Percentiles rank a stretch among this genome's conserved stretches.
Conservation (phyloP, 257 asterid species). For the Mitragyna speciosa region DNA sequence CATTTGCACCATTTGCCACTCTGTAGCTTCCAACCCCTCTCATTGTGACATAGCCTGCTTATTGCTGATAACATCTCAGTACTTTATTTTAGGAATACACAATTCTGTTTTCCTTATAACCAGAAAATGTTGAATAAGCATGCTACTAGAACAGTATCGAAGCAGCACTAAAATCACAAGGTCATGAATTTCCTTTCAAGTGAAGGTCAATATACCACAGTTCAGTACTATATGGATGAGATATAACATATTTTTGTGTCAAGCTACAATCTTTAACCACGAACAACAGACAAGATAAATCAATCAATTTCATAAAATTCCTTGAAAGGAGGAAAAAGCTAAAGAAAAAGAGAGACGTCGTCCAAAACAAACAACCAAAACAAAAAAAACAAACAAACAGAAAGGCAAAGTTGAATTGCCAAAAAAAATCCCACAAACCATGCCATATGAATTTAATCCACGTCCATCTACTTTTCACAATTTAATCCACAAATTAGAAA, state of each 20-base stretch:
- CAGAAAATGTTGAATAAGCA: not conserved
- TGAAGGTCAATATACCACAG: not conserved
- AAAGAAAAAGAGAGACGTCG: not conserved
- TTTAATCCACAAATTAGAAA: not conserved
- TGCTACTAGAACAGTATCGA: not conserved
- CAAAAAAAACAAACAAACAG: not conserved
- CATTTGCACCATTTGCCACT: conserved; percentile 32
- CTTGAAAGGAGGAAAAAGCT: not conserved
- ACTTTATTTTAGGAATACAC: not conserved
- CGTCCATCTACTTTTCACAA: not conserved
- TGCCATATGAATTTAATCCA: not conserved
- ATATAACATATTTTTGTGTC: not conserved
- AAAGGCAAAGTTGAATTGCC: not conserved
- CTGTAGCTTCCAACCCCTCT: conserved; percentile 40
- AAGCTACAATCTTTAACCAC: not conserved
- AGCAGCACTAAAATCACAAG: not conserved
- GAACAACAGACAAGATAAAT: not conserved
- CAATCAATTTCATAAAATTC: not conserved
- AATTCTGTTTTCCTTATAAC: not conserved
- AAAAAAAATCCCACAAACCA: not conserved
- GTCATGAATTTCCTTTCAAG: not conserved
- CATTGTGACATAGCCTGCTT: conserved; percentile 47
- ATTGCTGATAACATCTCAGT: conserved; percentile 18
- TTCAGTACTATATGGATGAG: not conserved
- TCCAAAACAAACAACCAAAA: not conserved